phyloP scores from a whole-genome alignment of 1,284 basidiomycete genomes.

The Moesziomyces globuligerus region DNA sequence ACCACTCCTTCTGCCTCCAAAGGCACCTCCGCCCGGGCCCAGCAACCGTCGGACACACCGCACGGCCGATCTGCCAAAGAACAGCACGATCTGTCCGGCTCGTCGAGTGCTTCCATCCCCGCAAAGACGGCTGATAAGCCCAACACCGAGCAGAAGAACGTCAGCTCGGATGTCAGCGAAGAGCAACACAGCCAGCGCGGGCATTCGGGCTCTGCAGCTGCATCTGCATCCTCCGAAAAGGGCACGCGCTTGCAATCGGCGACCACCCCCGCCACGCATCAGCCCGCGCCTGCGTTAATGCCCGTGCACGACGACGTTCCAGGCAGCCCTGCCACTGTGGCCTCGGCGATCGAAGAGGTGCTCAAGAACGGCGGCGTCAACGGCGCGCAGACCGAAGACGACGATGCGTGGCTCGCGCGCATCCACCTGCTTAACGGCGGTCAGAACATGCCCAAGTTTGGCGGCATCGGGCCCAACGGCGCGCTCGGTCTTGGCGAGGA shows the following conservation, averaged over 20 bases:
- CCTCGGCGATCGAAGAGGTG: slow-evolving; percentile 41
- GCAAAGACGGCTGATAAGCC: too few species aligned
- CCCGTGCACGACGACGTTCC: slow-evolving; percentile 27
- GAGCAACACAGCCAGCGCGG: too few species aligned
- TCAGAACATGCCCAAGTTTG: slow-evolving; percentile 49
- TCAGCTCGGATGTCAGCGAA: too few species aligned
- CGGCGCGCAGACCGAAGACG: slow-evolving; percentile 38
- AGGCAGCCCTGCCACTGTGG: slow-evolving; percentile 39
- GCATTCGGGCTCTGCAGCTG: too few species aligned
- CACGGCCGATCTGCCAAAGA: too few species aligned
- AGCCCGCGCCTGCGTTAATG: slow-evolving; percentile 1
- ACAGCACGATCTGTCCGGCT: too few species aligned
- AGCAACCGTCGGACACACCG: too few species aligned
- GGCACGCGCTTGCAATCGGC: slow-evolving; percentile 9
- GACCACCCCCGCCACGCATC: slow-evolving; percentile 4
- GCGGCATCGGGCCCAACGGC: slow-evolving; percentile 31
- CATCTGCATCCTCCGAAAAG: not conserved
- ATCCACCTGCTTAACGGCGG: slow-evolving; percentile 64
- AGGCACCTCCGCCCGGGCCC: too few species aligned
- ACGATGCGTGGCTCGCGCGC: slow-evolving; percentile 59
- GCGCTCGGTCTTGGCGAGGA: slow-evolving; percentile 23
- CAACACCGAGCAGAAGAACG: too few species aligned
- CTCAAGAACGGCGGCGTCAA: slow-evolving; percentile 29
- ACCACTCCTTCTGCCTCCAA: too few species aligned
- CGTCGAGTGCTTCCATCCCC: too few species aligned